Conservation (phyloP, 306 rosid species). For the Alnus rubra region DNA sequence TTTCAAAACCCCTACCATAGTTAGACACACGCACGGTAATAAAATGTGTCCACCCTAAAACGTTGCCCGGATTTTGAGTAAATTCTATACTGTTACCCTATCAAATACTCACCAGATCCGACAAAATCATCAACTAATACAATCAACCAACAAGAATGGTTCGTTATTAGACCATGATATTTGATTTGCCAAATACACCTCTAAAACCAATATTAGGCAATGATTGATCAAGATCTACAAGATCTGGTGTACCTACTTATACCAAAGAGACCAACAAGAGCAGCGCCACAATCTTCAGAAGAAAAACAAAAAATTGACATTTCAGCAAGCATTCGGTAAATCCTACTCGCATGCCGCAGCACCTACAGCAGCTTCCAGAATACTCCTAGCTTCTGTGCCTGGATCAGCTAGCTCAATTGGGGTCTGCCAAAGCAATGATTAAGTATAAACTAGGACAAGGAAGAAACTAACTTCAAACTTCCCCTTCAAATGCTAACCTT, state of each 20-base stretch:
- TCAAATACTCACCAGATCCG: no score
- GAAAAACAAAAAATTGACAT: not conserved
- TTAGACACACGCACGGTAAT: no score
- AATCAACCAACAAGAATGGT: no score
- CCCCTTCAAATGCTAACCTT: constrained; percentile 48
- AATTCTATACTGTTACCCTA: no score
- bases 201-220: not conserved
- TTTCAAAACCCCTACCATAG: no score
- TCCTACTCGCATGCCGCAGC: constrained; percentile 36
- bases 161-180: no score
- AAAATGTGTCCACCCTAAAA: no score
- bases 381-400: constrained; percentile 60
- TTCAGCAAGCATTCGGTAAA: constrained; percentile 19
- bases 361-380: constrained; percentile 56
- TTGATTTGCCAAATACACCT: no score
- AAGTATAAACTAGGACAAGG: constrained; percentile 11
- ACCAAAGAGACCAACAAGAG: constrained; percentile 1
- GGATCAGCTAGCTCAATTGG: constrained; percentile 73
- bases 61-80: no score
- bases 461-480: not conserved
- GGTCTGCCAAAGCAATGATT: constrained; percentile 40
- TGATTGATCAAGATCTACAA: not conserved
- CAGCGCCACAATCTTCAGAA: not conserved
- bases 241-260: not conserved
- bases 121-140: no score